These are phyloP conservation scores for Protomyces inouyei DNA, from an alignment of 1,139 yeast species.

Conservation along the genomic window DNA sequence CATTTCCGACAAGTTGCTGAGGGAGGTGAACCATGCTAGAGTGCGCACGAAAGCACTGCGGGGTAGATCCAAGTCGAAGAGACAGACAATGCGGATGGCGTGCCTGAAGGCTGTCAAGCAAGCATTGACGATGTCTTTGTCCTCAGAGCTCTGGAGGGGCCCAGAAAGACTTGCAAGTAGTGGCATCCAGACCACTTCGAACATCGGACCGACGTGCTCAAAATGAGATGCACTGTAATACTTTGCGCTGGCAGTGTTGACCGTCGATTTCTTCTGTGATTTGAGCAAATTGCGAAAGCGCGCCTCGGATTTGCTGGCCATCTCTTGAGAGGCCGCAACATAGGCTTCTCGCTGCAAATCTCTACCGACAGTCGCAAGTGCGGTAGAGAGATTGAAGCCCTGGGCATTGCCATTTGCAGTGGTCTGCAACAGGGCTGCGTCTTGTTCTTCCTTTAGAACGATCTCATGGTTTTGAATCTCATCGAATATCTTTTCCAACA, in stretches of 20 bases:
- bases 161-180: slow-evolving; percentile 89
- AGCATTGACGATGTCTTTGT: slow-evolving; percentile 60
- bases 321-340: slow-evolving; percentile 84
- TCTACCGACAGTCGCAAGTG: slow-evolving; percentile 55
- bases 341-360: slow-evolving; percentile 82
- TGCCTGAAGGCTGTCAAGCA: slow-evolving; percentile 83
- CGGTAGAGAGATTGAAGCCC: slow-evolving; percentile 54
- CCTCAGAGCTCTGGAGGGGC: slow-evolving; percentile 85
- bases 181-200: slow-evolving; percentile 96
- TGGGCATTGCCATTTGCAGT: slow-evolving; percentile 38
- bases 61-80: slow-evolving; percentile 79
- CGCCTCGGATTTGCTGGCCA: slow-evolving; percentile 80
- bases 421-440: slow-evolving; percentile 47
- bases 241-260: slow-evolving; percentile 36
- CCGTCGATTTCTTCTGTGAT: slow-evolving; percentile 40
- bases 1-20: slow-evolving; percentile 75
- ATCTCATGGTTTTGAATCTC: slow-evolving; percentile 83
- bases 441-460: slow-evolving; percentile 87
- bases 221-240: slow-evolving; percentile 68
- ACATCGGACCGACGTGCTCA: slow-evolving; percentile 87
- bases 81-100: slow-evolving; percentile 76
- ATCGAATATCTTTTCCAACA: slow-evolving; percentile 60
- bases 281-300: slow-evolving; percentile 68
- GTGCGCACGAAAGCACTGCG: slow-evolving; percentile 87
- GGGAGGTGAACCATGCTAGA: slow-evolving; percentile 75